These are phyloP conservation scores for Ustilago crameri DNA, from an alignment of 1,284 basidiomycete genomes.

Conservation along the genomic window DNA sequence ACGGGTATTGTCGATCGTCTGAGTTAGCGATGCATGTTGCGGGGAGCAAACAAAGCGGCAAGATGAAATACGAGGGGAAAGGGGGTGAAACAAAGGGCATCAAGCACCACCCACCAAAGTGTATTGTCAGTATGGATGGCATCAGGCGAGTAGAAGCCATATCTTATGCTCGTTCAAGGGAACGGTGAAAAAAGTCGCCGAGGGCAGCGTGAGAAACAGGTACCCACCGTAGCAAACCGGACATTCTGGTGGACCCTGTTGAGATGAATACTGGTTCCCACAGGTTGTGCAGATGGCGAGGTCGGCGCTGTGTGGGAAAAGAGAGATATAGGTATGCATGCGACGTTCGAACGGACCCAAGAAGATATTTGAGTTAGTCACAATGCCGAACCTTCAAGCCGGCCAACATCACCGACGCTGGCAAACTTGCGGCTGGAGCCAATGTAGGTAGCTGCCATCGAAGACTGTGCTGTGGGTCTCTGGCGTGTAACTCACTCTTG, in stretches of 20 bases:
- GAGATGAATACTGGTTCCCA: slow-evolving; percentile 26
- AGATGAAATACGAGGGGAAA: neutral
- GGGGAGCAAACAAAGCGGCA: neutral
- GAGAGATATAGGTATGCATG: neutral
- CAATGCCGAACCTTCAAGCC: neutral
- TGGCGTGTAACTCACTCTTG: slow-evolving; percentile 24
- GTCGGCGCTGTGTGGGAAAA: slow-evolving; percentile 20
- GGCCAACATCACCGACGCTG: neutral
- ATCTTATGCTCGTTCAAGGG: no score
- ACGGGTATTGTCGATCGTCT: slow-evolving; percentile 37
- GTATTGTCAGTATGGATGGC: neutral
- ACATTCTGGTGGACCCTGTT: slow-evolving; percentile 25
- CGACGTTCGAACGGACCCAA: neutral
- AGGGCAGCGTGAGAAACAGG: neutral
- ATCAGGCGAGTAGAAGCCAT: no score
- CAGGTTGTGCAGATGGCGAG: slow-evolving; percentile 42
- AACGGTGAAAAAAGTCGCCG: neutral
- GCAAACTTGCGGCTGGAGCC: neutral
- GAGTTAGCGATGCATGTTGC: neutral
- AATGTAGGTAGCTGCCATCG: neutral
- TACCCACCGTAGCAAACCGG: slow-evolving; percentile 37
- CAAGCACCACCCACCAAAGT: neutral
- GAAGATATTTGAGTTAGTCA: no score
- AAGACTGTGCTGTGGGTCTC: no score
- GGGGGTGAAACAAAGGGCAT: neutral